These are phyloP conservation scores for Colletotrichum cereale DNA, from an alignment of 2,329 filamentous ascomycete genomes.

Conservation along the genomic window DNA sequence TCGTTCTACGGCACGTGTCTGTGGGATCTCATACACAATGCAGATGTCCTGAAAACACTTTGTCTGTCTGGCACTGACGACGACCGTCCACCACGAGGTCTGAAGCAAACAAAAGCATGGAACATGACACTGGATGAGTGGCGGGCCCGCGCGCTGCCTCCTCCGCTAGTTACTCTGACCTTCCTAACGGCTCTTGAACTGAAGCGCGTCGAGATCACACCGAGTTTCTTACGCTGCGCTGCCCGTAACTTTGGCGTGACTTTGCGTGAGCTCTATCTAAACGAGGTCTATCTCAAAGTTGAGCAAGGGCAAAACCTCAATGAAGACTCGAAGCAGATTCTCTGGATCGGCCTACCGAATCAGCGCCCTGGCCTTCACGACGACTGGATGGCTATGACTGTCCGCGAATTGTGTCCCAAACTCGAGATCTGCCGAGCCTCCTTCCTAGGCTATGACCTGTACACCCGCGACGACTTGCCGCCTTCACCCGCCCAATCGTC, in stretches of 20 bases:
- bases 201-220: slow-evolving; percentile 55
- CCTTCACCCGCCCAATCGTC: slow-evolving; percentile 35
- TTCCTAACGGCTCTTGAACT: slow-evolving; percentile 59
- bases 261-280: slow-evolving; percentile 60
- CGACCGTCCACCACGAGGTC: slow-evolving; percentile 51
- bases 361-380: slow-evolving; percentile 52
- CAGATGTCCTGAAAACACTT: slow-evolving; percentile 58
- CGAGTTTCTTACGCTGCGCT: slow-evolving; percentile 51
- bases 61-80: slow-evolving; percentile 62
- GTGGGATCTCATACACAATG: slow-evolving; percentile 63
- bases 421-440: slow-evolving; percentile 59
- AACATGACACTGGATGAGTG: slow-evolving; percentile 55
- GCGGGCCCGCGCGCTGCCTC: slow-evolving; percentile 54
- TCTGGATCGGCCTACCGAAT: slow-evolving; percentile 62
- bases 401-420: slow-evolving; percentile 52
- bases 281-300: slow-evolving; percentile 59
- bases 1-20: slow-evolving; percentile 58
- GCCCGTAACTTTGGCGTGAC: slow-evolving; percentile 52
- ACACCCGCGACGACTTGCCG: slow-evolving; percentile 49
- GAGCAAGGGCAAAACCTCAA: slow-evolving; percentile 52
- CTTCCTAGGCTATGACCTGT: slow-evolving; percentile 59
- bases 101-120: slow-evolving; percentile 55
- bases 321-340: slow-evolving; percentile 49
- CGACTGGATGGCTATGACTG: slow-evolving; percentile 57
- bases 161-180: slow-evolving; percentile 51